Evolutionary conservation across 805 yeast genomes (phyloP).

Genomic region (Phaffomyces antillensis): DNA sequence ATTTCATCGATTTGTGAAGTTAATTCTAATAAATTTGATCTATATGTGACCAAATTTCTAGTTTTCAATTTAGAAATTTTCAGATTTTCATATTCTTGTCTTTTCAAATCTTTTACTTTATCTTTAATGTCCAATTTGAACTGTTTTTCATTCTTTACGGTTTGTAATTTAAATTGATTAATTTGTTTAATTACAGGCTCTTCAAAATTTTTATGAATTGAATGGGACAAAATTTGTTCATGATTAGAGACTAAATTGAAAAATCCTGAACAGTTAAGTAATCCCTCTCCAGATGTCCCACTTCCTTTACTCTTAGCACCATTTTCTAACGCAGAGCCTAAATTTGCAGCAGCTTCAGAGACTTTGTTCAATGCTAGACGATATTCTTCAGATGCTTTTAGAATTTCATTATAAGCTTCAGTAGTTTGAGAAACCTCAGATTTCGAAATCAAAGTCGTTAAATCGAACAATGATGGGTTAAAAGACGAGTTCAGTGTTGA

Average conservation of each 20-base stretch:
- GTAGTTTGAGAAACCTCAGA: conserved; percentile 49
- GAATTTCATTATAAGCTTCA: conserved; percentile 39
- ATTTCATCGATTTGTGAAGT: conserved; percentile 75
- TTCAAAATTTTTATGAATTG: conserved; percentile 48
- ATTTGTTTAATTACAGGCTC: conserved; percentile 43
- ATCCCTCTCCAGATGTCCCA: conserved; percentile 52
- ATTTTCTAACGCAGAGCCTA: conserved; percentile 64
- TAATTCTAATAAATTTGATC: conserved; percentile 56
- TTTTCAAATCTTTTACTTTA: conserved; percentile 45
- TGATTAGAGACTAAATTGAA: conserved; percentile 74
- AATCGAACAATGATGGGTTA: conserved; percentile 41
- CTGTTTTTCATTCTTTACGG: conserved; percentile 39
- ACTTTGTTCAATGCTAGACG: conserved; percentile 38
- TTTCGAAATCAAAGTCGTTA: conserved; percentile 53
- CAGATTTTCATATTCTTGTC: conserved; percentile 54
- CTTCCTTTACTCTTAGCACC: conserved; percentile 59
- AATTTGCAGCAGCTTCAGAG: conserved; percentile 57
- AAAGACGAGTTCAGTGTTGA: conserved; percentile 16
- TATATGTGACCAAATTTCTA: conserved; percentile 61
- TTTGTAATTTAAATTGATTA: conserved; percentile 35
- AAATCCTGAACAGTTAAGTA: conserved; percentile 68
- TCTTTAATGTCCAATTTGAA: conserved; percentile 49
- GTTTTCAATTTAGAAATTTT: conserved; percentile 52
- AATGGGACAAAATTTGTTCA: conserved; percentile 58
- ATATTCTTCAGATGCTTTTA: conserved; percentile 40